Conservation (phyloP, 1,139 yeast genomes). For the Yamadazyma friedrichii region DNA sequence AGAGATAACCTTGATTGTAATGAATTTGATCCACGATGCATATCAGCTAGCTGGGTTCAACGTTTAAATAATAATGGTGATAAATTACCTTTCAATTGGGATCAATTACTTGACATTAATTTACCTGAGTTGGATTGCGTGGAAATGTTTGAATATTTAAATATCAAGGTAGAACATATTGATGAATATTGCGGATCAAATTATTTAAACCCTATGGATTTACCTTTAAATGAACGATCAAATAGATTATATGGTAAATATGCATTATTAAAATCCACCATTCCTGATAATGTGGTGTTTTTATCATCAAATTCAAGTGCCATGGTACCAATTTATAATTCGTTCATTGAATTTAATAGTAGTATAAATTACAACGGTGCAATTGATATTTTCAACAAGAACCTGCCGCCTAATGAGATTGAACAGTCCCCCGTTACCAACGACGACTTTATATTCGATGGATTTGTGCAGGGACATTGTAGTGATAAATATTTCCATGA, state of each 20-base stretch:
- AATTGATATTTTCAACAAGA: too few species aligned
- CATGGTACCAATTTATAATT: neutral
- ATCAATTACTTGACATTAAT: neutral
- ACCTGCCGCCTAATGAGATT: too few species aligned
- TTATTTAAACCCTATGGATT: neutral
- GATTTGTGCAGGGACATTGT: too few species aligned
- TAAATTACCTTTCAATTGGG: constrained; percentile 3
- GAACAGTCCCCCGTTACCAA: too few species aligned
- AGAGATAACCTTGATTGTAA: too few species aligned
- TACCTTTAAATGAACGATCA: neutral
- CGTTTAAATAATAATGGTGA: neutral
- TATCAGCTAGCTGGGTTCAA: neutral
- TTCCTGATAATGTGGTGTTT: constrained; percentile 1
- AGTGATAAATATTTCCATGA: constrained; percentile 9
- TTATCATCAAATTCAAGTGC: neutral
- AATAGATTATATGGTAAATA: constrained; percentile 1
- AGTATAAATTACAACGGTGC: too few species aligned
- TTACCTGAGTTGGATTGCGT: neutral
- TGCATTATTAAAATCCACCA: neutral
- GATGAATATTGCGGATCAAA: neutral
- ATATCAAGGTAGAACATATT: neutral
- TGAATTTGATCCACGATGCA: too few species aligned
- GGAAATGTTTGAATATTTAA: neutral
- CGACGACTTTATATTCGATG: too few species aligned
- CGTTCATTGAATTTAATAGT: neutral